These are phyloP conservation scores for Cicer chorassanicum DNA, from an alignment of 306 rosid genomes.

Conservation along the genomic window DNA sequence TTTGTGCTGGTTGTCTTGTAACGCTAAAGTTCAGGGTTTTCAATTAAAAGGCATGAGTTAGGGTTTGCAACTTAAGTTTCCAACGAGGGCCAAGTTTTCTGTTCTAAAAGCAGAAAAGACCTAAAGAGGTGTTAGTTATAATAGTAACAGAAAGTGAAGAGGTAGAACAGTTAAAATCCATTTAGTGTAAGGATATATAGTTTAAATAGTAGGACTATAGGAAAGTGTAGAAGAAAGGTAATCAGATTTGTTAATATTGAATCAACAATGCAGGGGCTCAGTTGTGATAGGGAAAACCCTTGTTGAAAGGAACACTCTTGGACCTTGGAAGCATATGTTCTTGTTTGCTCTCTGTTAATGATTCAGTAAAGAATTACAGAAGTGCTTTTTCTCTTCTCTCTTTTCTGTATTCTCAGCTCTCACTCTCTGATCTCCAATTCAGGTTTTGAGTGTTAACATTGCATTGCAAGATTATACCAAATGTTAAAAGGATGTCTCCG, in stretches of 20 bases:
- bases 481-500: not conserved
- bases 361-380: not conserved
- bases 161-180: not conserved
- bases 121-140: not conserved
- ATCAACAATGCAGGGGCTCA: not conserved
- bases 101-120: not conserved
- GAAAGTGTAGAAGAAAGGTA: not conserved
- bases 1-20: constrained; percentile 2
- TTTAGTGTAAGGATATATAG: not conserved
- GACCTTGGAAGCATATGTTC: not conserved
- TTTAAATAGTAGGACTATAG: not conserved
- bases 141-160: not conserved
- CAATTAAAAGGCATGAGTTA: not conserved
- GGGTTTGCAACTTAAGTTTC: constrained; percentile 19
- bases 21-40: not conserved
- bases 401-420: too few species aligned
- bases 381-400: not conserved
- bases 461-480: not conserved
- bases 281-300: constrained; percentile 7
- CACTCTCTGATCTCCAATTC: not conserved
- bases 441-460: not conserved
- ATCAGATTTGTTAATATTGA: constrained; percentile 1
- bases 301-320: not conserved
- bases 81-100: not conserved
- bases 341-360: not conserved